Evolutionary conservation across 495 filamentous ascomycete species (phyloP).

Genomic region (Neurospora pannonica): DNA sequence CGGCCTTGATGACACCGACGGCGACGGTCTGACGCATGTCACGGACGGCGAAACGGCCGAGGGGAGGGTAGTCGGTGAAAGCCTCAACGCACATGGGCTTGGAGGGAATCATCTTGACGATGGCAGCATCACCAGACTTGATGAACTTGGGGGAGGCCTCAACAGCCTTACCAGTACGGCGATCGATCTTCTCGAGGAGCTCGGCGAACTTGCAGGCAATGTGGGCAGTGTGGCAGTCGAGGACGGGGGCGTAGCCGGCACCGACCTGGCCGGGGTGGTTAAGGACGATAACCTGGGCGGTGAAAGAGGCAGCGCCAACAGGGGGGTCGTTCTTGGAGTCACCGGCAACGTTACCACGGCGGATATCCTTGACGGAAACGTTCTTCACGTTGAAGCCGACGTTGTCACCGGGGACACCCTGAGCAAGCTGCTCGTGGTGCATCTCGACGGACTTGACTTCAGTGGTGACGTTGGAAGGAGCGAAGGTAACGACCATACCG

Average conservation of each 20-base stretch:
- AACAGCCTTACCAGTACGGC: slow-evolving; percentile 97
- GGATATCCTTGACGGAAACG: slow-evolving; percentile 99
- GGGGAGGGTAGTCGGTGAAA: slow-evolving; percentile 98
- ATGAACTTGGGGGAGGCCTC: slow-evolving; percentile 92
- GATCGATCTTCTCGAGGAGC: slow-evolving; percentile 99
- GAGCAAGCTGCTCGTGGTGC: slow-evolving; percentile 98
- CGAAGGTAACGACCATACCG: slow-evolving; percentile 96
- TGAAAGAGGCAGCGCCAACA: slow-evolving; percentile 81
- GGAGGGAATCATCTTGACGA: slow-evolving; percentile 99
- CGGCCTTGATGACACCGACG: slow-evolving; percentile 84
- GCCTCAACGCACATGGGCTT: slow-evolving; percentile 99
- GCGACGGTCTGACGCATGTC: slow-evolving; percentile 89
- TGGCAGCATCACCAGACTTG: slow-evolving; percentile 99
- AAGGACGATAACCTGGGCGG: slow-evolving; percentile 98
- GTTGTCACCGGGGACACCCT: slow-evolving; percentile 98
- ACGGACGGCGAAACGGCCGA: slow-evolving; percentile 98
- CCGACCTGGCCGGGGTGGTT: slow-evolving; percentile 99
- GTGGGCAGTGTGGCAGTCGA: slow-evolving; percentile 99
- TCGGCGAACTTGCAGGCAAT: slow-evolving; percentile 99
- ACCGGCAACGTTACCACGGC: slow-evolving; percentile 98
- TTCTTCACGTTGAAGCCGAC: slow-evolving; percentile 99
- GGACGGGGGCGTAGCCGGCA: slow-evolving; percentile 95
- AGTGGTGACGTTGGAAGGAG: slow-evolving; percentile 96
- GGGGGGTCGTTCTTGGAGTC: slow-evolving; percentile 99
- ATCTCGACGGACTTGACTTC: slow-evolving; percentile 99